Evolutionary conservation across 1,284 basidiomycete genomes (phyloP).

Genomic region (Puccinia novopanici): DNA sequence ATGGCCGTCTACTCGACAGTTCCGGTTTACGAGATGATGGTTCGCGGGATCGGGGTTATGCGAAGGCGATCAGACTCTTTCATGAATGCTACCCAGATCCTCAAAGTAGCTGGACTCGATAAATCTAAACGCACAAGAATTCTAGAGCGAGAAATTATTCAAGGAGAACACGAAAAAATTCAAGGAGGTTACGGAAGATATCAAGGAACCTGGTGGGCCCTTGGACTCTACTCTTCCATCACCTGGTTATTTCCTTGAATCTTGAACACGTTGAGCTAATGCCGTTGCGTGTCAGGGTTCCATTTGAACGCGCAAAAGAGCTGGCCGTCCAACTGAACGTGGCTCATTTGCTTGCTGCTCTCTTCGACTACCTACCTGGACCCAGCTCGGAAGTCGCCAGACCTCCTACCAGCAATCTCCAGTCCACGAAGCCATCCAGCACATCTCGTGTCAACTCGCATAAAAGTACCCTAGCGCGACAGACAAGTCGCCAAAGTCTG

Average conservation of each 20-base stretch:
- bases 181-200: constrained; percentile 99
- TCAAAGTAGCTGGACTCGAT: constrained; percentile 97
- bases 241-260: neutral
- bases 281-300: constrained; percentile 69
- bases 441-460: neutral
- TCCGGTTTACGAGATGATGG: constrained; percentile 63
- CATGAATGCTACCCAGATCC: constrained; percentile 93
- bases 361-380: constrained; percentile 85
- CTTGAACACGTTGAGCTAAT: neutral
- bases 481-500: constrained; percentile 18
- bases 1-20: constrained; percentile 61
- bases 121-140: constrained; percentile 97
- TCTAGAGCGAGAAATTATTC: constrained; percentile 93
- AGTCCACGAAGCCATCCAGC: constrained; percentile 4
- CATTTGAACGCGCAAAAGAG: constrained; percentile 82
- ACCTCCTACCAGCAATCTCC: neutral
- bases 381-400: constrained; percentile 46
- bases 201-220: constrained; percentile 89
- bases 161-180: constrained; percentile 96
- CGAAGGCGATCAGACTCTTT: constrained; percentile 87
- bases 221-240: neutral
- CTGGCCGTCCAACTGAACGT: constrained; percentile 89
- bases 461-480: constrained; percentile 15
- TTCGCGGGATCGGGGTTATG: constrained; percentile 98
- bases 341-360: constrained; percentile 74